These are phyloP conservation scores for Jatropha multifida DNA, from an alignment of 441 rosid genomes.

Conservation along the genomic window DNA sequence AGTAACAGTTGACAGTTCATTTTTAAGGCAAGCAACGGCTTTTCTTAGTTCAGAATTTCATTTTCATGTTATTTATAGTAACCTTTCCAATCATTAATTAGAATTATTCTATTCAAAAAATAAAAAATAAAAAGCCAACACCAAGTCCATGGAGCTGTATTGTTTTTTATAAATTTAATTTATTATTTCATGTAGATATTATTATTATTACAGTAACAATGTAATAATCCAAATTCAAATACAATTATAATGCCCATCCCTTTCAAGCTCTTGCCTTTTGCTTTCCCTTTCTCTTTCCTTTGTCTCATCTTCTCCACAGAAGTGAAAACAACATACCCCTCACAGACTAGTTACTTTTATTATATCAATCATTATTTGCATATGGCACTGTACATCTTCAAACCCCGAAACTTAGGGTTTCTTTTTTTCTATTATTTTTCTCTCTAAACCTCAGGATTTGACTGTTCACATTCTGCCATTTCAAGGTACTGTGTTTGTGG, in stretches of 20 bases:
- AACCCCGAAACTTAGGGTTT: constrained; percentile 10
- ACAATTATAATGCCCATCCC: constrained; percentile 15
- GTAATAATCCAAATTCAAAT: constrained; percentile 9
- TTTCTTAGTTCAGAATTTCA: background rate
- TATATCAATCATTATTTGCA: background rate
- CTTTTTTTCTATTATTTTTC: background rate
- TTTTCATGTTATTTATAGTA: constrained; percentile 8
- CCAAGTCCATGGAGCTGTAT: background rate
- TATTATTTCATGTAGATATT: background rate
- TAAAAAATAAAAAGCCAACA: too few species aligned
- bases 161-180: background rate
- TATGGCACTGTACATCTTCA: constrained; percentile 13
- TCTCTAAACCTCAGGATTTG: constrained; percentile 1
- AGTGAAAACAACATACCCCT: constrained; percentile 16
- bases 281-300: constrained; percentile 25
- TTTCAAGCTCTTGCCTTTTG: constrained; percentile 24
- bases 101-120: background rate
- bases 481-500: constrained; percentile 25
- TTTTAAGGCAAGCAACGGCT: background rate
- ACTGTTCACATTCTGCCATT: constrained; percentile 9
- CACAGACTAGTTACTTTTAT: background rate
- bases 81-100: background rate
- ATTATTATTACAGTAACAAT: background rate
- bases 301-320: constrained; percentile 36
- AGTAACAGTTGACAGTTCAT: background rate